A percentile compares a stretch with the other conserved stretches of the same genome.
Evolutionary conservation across 345 rosid species (phyloP).

Genomic region (Cardiospermum halicacabum): DNA sequence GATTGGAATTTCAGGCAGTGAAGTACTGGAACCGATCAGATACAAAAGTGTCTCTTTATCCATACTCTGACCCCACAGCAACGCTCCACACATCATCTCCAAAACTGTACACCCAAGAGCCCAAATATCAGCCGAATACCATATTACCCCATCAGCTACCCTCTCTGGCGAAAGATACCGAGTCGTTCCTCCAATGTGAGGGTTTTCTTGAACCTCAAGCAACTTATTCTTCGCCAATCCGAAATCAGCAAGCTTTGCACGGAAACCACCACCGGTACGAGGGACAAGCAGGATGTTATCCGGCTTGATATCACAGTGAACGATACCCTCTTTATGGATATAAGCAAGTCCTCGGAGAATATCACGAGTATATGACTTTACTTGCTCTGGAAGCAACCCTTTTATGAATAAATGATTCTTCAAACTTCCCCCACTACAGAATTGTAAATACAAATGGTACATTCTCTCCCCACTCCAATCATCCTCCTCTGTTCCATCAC

Average conservation of each 20-base stretch:
- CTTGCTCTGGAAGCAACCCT: not conserved
- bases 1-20: not conserved
- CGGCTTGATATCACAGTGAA: conserved; percentile 7
- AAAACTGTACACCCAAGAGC: not conserved
- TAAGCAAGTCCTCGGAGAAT: not conserved
- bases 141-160: not conserved
- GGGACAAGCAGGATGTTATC: not conserved
- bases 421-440: not conserved
- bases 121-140: not conserved
- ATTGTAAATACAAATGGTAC: not conserved
- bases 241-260: conserved; percentile 6
- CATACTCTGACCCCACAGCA: not conserved
- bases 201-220: not conserved
- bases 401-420: not conserved
- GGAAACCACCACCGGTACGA: not conserved
- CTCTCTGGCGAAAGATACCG: not conserved
- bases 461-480: not conserved
- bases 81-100: not conserved
- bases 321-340: not conserved
- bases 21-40: not conserved
- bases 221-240: not conserved
- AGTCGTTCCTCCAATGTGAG: not conserved
- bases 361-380: not conserved
- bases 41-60: not conserved
- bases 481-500: not conserved